A percentile compares a stretch with the other conserved stretches of the same genome.
Evolutionary conservation across 352 stramenopile genomes (phyloP).

Genomic region (Thraustotheca clavata): DNA sequence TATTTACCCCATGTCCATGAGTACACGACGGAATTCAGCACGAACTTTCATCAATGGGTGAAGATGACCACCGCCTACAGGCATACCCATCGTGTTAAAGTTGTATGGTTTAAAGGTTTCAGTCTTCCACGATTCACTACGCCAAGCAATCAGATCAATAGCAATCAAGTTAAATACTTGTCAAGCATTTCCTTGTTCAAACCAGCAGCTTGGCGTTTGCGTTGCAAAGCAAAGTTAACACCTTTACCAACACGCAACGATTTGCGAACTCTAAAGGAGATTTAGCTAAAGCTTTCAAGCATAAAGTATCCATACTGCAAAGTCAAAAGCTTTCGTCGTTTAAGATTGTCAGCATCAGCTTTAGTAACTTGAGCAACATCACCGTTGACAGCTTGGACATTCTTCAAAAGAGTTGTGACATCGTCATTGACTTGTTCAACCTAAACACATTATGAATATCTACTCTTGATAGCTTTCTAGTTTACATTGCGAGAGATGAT

Average conservation of each 20-base stretch:
- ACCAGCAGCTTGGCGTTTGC: constrained; percentile 94
- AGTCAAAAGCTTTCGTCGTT: constrained; percentile 75
- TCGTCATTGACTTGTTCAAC: constrained; percentile 54
- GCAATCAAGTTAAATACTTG: constrained; percentile 31
- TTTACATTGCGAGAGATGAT: constrained; percentile 79
- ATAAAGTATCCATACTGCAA: constrained; percentile 28
- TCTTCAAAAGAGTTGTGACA: constrained; percentile 76
- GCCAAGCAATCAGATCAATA: not conserved
- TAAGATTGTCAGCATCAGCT: constrained; percentile 69
- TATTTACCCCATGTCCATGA: constrained; percentile 97
- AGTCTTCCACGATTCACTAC: constrained; percentile 89
- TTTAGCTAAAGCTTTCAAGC: no score
- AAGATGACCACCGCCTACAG: constrained; percentile 93
- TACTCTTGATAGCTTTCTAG: constrained; percentile 13
- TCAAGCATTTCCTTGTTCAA: constrained; percentile 99
- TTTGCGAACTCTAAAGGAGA: constrained; percentile 80
- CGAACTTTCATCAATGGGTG: constrained; percentile 97
- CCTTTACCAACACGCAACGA: constrained; percentile 93
- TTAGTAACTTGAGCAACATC: constrained; percentile 54
- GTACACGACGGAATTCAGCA: constrained; percentile 97
- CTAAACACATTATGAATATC: constrained; percentile 22
- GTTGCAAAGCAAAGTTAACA: constrained; percentile 86
- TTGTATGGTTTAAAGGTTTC: constrained; percentile 99
- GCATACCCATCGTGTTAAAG: constrained; percentile 95
- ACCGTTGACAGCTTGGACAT: constrained; percentile 56